These are phyloP conservation scores for Boletellus ananiceps DNA, from an alignment of 768 basidiomycete species.

Conservation along the genomic window DNA sequence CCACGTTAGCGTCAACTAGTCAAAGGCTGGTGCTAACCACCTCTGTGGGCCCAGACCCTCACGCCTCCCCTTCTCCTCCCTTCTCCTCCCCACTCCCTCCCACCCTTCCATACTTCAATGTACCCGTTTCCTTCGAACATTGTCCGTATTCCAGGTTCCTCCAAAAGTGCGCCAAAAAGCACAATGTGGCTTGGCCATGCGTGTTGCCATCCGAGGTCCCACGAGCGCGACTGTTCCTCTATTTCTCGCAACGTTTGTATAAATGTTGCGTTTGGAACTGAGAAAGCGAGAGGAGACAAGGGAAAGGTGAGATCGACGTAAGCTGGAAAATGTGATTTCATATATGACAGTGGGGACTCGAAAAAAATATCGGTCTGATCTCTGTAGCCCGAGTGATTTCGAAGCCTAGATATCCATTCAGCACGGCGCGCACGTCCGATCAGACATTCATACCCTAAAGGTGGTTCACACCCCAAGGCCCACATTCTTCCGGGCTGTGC, in stretches of 20 bases:
- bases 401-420: slow-evolving; percentile 29
- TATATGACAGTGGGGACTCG: slow-evolving; percentile 59
- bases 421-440: slow-evolving; percentile 1
- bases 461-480: slow-evolving; percentile 92
- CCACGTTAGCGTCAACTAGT: background rate
- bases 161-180: slow-evolving; percentile 76
- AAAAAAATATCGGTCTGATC: slow-evolving; percentile 88
- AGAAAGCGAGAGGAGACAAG: slow-evolving; percentile 50
- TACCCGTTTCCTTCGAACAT: slow-evolving; percentile 58
- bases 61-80: slow-evolving; percentile 64
- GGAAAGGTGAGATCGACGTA: slow-evolving; percentile 62
- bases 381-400: slow-evolving; percentile 52
- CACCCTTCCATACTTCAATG: slow-evolving; percentile 54
- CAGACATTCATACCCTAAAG: slow-evolving; percentile 56
- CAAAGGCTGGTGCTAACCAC: background rate
- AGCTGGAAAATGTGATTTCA: slow-evolving; percentile 62
- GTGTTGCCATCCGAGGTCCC: slow-evolving; percentile 51
- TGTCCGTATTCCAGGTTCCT: slow-evolving; percentile 42
- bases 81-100: slow-evolving; percentile 72
- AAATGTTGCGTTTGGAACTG: slow-evolving; percentile 42
- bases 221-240: slow-evolving; percentile 20
- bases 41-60: slow-evolving; percentile 51
- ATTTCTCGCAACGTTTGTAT: slow-evolving; percentile 24
- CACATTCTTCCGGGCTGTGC: slow-evolving; percentile 56
- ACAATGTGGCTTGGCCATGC: slow-evolving; percentile 81